These are phyloP conservation scores for Penicillium hesseltinei DNA, from an alignment of 2,329 filamentous ascomycete genomes.

Conservation along the genomic window DNA sequence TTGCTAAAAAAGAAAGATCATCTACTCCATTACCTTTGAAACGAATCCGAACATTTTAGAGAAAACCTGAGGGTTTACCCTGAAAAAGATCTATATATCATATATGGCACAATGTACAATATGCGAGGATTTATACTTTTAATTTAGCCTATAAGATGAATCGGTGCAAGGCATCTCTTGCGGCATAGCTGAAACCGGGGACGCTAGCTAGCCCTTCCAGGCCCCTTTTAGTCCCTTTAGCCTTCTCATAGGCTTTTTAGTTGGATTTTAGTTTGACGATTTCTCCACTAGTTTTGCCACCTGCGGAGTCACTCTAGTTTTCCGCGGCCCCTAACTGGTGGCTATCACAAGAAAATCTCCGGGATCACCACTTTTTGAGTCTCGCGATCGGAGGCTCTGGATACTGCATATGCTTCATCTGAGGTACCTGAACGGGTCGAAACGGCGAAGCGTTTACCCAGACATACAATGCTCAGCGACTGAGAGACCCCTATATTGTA, in stretches of 20 bases:
- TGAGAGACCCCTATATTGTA: too few relatives aligned
- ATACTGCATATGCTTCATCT: neutral
- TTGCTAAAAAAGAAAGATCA: neutral
- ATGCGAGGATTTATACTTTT: neutral
- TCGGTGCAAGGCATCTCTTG: neutral
- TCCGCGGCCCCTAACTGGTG: neutral
- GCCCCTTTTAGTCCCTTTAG: neutral
- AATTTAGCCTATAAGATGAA: neutral
- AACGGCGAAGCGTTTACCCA: neutral
- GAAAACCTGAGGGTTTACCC: neutral
- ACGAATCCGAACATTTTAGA: neutral
- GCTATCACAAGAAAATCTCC: slow-evolving; percentile 11
- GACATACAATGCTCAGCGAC: neutral
- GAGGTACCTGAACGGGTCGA: neutral
- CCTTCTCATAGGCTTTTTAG: slow-evolving; percentile 1
- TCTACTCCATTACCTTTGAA: neutral
- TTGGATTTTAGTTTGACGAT: neutral
- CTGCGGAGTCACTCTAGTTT: neutral
- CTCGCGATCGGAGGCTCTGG: neutral
- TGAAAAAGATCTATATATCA: neutral
- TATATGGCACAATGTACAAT: neutral
- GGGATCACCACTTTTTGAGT: slow-evolving; percentile 11
- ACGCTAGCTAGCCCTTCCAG: slow-evolving; percentile 2
- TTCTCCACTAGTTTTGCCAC: neutral
- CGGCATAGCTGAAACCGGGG: slow-evolving; percentile 20